Evolutionary conservation across 192 early-diverging fungal species (phyloP).

Genomic region (Mortierella claussenii): DNA sequence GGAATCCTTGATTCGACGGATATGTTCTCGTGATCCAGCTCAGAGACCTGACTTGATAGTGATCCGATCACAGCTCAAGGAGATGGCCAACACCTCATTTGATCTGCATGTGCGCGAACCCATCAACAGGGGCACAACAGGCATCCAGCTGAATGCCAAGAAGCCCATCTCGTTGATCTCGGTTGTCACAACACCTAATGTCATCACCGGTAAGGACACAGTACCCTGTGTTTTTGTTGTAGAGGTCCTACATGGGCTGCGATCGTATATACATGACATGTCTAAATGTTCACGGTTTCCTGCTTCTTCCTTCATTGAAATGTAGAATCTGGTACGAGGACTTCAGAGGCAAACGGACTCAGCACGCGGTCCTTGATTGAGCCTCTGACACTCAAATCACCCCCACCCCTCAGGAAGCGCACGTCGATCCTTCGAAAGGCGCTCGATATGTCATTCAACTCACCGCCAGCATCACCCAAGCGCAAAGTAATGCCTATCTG

Average conservation of each 20-base stretch:
- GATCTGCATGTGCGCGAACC: constrained; percentile 51
- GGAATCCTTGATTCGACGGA: constrained; percentile 43
- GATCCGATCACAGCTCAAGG: constrained; percentile 49
- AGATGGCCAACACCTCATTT: constrained; percentile 51
- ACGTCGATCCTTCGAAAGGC: constrained; percentile 45
- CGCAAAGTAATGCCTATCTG: constrained; percentile 45
- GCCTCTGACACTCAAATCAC: constrained; percentile 25
- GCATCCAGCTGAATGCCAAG: constrained; percentile 49
- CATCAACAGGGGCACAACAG: constrained; percentile 42
- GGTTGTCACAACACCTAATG: constrained; percentile 40
- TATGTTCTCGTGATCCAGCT: constrained; percentile 41
- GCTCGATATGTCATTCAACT: constrained; percentile 49
- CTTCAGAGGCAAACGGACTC: constrained; percentile 2
- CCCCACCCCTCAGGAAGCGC: constrained; percentile 13
- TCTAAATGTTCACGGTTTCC: too few relatives aligned
- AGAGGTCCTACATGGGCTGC: too few relatives aligned
- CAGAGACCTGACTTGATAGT: constrained; percentile 36
- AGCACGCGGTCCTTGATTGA: constrained; percentile 5
- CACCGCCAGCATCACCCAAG: constrained; percentile 39
- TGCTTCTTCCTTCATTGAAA: not conserved
- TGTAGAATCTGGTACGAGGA: constrained; percentile 16
- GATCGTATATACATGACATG: too few relatives aligned
- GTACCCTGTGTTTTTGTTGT: too few relatives aligned
- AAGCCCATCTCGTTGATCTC: constrained; percentile 53
- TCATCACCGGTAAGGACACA: constrained; percentile 44